phyloP scores from a whole-genome alignment of 805 yeast species.

The Lipomyces chichibuensis region DNA sequence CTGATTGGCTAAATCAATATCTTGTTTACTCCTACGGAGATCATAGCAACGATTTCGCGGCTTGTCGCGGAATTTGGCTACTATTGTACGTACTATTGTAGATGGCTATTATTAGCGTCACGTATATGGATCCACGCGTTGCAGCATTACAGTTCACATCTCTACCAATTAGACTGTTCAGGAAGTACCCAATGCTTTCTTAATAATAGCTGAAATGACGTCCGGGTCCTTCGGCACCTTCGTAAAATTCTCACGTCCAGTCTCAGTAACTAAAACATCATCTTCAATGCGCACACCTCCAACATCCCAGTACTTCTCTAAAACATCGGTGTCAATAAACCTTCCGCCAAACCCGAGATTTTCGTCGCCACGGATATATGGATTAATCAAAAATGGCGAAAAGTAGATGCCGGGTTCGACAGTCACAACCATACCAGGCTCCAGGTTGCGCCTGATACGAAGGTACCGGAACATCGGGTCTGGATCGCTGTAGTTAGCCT shows the following conservation, averaged over 20 bases:
- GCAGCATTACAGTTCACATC: too few species aligned
- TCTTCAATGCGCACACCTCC: conserved; percentile 99
- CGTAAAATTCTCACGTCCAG: conserved; percentile 81
- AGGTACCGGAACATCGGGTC: conserved; percentile 75
- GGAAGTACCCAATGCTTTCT: conserved; percentile 32
- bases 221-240: conserved; percentile 81
- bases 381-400: conserved; percentile 76
- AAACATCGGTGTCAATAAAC: conserved; percentile 64
- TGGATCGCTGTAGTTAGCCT: conserved; percentile 80
- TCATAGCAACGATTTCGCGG: too few species aligned
- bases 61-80: too few species aligned
- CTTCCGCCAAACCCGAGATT: conserved; percentile 50
- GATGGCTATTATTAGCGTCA: too few species aligned
- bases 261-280: conserved; percentile 75
- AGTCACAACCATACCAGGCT: conserved; percentile 82
- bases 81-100: too few species aligned
- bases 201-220: conserved; percentile 77
- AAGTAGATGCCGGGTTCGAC: conserved; percentile 96
- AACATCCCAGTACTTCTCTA: conserved; percentile 78
- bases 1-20: not conserved
- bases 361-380: conserved; percentile 53
- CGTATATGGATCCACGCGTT: too few species aligned
- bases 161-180: not conserved
- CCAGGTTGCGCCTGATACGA: conserved; percentile 74
- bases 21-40: not conserved